Evolutionary conservation across 2,329 filamentous ascomycete species (phyloP).

Genomic region (Sphaerulina vaccinii): DNA sequence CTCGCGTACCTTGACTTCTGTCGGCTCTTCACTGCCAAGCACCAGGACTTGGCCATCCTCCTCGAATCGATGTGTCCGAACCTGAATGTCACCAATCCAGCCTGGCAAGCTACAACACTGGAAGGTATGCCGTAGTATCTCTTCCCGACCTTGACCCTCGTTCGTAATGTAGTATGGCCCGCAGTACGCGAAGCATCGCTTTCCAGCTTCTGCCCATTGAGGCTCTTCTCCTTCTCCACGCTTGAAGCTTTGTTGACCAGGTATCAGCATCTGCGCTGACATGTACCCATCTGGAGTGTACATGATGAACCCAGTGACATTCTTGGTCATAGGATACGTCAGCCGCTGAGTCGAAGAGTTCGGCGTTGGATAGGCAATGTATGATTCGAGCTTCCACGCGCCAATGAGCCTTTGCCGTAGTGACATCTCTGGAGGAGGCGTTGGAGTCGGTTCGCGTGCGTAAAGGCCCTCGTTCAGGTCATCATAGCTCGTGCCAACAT

Average conservation of each 20-base stretch:
- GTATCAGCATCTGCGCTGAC: constrained; percentile 41
- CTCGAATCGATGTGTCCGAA: constrained; percentile 40
- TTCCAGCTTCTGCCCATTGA: constrained; percentile 42
- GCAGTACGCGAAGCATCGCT: constrained; percentile 40
- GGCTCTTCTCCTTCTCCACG: constrained; percentile 40
- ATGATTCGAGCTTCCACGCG: constrained; percentile 41
- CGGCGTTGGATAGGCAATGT: constrained; percentile 40
- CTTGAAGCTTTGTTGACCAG: constrained; percentile 40
- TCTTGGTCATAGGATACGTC: constrained; percentile 40
- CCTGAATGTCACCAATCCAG: constrained; percentile 41
- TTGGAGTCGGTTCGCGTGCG: constrained; percentile 31
- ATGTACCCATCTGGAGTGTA: constrained; percentile 43
- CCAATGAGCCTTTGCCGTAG: constrained; percentile 38
- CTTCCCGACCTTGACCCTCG: constrained; percentile 36
- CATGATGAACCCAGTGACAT: constrained; percentile 40
- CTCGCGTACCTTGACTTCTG: constrained; percentile 39
- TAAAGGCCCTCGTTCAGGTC: constrained; percentile 38
- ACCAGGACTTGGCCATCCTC: constrained; percentile 41
- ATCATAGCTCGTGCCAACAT: constrained; percentile 33
- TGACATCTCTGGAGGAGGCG: constrained; percentile 33
- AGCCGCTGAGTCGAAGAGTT: constrained; percentile 37
- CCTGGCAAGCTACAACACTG: constrained; percentile 41
- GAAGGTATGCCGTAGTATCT: constrained; percentile 39
- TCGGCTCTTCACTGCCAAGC: constrained; percentile 40
- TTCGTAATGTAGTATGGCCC: constrained; percentile 42